These are phyloP conservation scores for Pleurozium schreberi DNA, from an alignment of 225 moss, liverwort and hornwort species.

Conservation along the genomic window DNA sequence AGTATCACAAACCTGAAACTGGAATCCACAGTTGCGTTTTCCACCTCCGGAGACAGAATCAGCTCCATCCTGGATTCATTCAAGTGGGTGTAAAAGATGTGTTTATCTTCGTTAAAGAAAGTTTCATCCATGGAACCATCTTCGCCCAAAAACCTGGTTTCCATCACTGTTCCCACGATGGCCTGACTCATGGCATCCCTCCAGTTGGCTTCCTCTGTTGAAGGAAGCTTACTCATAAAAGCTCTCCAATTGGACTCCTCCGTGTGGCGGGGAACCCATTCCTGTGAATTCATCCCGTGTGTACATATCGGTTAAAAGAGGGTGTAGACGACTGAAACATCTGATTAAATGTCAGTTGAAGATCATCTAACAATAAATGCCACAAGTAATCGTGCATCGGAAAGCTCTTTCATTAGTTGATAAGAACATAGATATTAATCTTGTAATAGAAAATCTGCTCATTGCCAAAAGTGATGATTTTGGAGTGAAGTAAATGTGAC, in stretches of 20 bases:
- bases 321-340: neutral
- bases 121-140: constrained; percentile 58
- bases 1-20: neutral
- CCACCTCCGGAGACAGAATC: neutral
- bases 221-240: constrained; percentile 2
- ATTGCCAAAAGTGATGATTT: neutral
- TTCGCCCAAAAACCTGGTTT: constrained; percentile 21
- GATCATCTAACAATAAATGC: neutral
- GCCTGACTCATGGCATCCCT: neutral
- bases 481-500: neutral
- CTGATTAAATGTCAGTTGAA: neutral
- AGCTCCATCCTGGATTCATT: neutral
- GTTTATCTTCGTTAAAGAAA: constrained; percentile 11
- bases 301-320: neutral
- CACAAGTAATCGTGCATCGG: neutral
- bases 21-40: neutral
- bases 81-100: neutral
- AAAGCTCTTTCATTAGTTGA: neutral
- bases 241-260: neutral
- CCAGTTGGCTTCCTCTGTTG: neutral
- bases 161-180: neutral
- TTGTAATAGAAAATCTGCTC: neutral
- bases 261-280: neutral
- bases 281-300: neutral
- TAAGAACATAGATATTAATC: neutral